A percentile compares a stretch with the other conserved stretches of the same genome.
Evolutionary conservation across 495 filamentous ascomycete species (phyloP).

Genomic region (Aspergillus nidulans): DNA sequence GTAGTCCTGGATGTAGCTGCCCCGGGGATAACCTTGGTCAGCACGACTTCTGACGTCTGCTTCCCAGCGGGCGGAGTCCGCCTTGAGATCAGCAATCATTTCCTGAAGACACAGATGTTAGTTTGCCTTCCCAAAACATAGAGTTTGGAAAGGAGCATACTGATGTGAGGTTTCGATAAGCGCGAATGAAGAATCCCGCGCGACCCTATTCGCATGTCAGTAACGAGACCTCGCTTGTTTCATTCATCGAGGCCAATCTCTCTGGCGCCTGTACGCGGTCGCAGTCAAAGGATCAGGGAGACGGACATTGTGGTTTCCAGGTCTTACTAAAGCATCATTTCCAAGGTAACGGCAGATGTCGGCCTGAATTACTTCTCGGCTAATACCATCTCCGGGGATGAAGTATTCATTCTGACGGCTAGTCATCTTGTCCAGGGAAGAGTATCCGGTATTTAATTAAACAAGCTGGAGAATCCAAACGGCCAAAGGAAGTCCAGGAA

Average conservation of each 20-base stretch:
- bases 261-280: conserved; percentile 2
- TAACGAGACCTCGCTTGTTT: conserved; percentile 12
- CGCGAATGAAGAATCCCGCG: conserved; percentile 79
- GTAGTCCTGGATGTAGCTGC: conserved; percentile 44
- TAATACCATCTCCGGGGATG: conserved; percentile 83
- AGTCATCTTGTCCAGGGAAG: conserved; percentile 41
- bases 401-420: conserved; percentile 75
- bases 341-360: conserved; percentile 94
- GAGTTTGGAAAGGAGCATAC: conserved; percentile 37
- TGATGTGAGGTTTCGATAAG: conserved; percentile 80
- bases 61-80: conserved; percentile 78
- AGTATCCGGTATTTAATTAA: conserved; percentile 28
- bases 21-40: conserved; percentile 44
- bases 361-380: conserved; percentile 88
- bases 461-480: conserved; percentile 32
- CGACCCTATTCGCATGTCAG: conserved; percentile 52
- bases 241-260: background rate
- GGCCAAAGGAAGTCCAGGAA: conserved; percentile 23
- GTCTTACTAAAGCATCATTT: conserved; percentile 84
- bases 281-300: conserved; percentile 17
- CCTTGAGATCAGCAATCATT: conserved; percentile 83
- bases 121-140: conserved; percentile 11
- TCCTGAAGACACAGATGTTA: conserved; percentile 50
- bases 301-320: conserved; percentile 75
- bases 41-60: conserved; percentile 56